A percentile compares a stretch with the other conserved stretches of the same genome.
phyloP scores from a whole-genome alignment of 1,139 yeast species.

The Groenewaldozyma auringiensis region DNA sequence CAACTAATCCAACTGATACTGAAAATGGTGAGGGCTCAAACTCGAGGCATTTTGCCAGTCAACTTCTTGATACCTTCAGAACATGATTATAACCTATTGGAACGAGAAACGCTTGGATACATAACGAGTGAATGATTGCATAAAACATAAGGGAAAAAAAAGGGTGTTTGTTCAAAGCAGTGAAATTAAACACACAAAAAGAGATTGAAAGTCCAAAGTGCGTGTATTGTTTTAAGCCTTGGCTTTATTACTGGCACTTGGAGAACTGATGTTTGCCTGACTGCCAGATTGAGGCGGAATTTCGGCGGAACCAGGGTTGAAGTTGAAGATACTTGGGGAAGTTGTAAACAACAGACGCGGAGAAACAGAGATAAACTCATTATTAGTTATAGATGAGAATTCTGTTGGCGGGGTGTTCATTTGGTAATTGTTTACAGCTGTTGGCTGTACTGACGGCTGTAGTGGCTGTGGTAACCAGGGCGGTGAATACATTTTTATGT shows the following conservation, averaged over 20 bases:
- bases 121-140: neutral
- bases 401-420: neutral
- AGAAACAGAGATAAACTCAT: neutral
- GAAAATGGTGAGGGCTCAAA: slow-evolving; percentile 27
- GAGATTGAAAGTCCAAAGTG: too few relatives aligned
- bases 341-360: neutral
- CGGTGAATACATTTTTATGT: neutral
- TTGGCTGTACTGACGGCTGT: neutral
- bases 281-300: neutral
- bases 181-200: too few relatives aligned
- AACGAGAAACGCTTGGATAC: neutral
- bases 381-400: neutral
- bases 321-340: neutral
- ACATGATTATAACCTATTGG: slow-evolving; percentile 7
- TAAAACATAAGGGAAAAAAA: too few relatives aligned
- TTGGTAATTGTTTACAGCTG: neutral
- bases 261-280: neutral
- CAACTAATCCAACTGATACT: neutral
- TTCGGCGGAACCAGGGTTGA: neutral
- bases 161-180: too few relatives aligned
- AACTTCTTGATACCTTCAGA: slow-evolving; percentile 52
- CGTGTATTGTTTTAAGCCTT: neutral
- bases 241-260: neutral
- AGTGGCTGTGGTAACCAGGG: neutral
- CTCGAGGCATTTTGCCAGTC: slow-evolving; percentile 41